Conservation (phyloP, 805 yeast species). For the Candida incommunis region DNA sequence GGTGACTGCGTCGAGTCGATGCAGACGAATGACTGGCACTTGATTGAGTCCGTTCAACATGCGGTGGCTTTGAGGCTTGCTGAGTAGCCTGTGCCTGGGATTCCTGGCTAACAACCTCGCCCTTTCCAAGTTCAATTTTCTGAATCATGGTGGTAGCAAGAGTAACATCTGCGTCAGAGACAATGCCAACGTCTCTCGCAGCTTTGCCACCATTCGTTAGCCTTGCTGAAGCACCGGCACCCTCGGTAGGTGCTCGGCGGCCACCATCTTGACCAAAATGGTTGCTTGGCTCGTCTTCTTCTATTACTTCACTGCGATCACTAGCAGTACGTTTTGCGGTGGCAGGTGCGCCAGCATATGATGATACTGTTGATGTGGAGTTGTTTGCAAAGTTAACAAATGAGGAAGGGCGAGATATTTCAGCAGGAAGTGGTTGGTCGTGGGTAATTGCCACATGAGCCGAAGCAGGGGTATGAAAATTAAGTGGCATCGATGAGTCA, state of each 20-base stretch:
- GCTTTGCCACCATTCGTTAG: not conserved
- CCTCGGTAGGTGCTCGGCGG: too few species aligned
- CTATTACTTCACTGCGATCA: not conserved
- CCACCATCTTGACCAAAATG: too few species aligned
- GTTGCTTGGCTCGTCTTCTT: too few species aligned
- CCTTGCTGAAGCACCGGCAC: not conserved
- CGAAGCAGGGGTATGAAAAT: slow-evolving; percentile 6
- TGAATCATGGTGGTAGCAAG: not conserved
- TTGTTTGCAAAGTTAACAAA: slow-evolving; percentile 6
- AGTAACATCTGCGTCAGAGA: not conserved
- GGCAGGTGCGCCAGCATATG: not conserved
- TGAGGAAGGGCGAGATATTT: slow-evolving; percentile 19
- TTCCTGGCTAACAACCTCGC: not conserved
- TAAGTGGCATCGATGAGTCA: slow-evolving; percentile 1
- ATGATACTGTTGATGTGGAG: not conserved
- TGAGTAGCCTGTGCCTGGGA: not conserved
- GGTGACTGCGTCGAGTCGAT: slow-evolving; percentile 6
- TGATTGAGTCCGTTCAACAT: too few species aligned
- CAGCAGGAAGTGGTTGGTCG: slow-evolving; percentile 21
- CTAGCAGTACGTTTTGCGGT: slow-evolving; percentile 1
- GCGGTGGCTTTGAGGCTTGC: too few species aligned
- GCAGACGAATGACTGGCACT: not conserved
- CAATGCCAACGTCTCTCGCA: not conserved
- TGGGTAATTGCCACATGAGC: slow-evolving; percentile 20
- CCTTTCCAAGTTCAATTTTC: not conserved